Evolutionary conservation across 83 land plant genomes (phyloP).

Genomic region (Picea abies): DNA sequence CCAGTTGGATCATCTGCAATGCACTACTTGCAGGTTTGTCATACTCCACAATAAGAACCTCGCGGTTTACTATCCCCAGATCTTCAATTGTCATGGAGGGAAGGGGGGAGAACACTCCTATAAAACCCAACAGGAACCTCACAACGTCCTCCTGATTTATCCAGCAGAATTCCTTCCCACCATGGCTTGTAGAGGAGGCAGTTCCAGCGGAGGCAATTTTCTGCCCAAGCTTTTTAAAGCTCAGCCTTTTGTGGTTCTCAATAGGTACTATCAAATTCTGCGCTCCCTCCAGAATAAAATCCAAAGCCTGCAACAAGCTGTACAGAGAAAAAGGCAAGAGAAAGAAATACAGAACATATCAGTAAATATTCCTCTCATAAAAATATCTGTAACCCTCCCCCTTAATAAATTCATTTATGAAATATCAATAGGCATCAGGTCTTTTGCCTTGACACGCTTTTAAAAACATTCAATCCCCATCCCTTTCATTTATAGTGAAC

Average conservation of each 20-base stretch:
- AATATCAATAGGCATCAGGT: too few species aligned
- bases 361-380: not conserved
- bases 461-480: not conserved
- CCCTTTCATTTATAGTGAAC: not conserved
- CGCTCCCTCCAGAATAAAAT: constrained; percentile 64
- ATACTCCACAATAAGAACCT: constrained; percentile 35
- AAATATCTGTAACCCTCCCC: not conserved
- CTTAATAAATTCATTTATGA: too few species aligned
- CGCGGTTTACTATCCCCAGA: constrained; percentile 50
- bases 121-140: constrained; percentile 73
- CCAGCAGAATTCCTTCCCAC: constrained; percentile 66
- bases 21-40: constrained; percentile 45
- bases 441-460: not conserved
- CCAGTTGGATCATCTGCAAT: constrained; percentile 34
- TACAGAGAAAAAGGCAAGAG: not conserved
- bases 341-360: not conserved
- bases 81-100: constrained; percentile 54
- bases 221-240: constrained; percentile 20
- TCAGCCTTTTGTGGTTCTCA: not conserved
- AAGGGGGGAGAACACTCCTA: constrained; percentile 62
- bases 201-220: not conserved
- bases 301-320: constrained; percentile 74
- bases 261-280: constrained; percentile 74
- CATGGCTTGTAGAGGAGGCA: constrained; percentile 14
- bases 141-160: constrained; percentile 78